Conservation (phyloP, 1,139 yeast genomes). For the Suhomyces taliae region DNA sequence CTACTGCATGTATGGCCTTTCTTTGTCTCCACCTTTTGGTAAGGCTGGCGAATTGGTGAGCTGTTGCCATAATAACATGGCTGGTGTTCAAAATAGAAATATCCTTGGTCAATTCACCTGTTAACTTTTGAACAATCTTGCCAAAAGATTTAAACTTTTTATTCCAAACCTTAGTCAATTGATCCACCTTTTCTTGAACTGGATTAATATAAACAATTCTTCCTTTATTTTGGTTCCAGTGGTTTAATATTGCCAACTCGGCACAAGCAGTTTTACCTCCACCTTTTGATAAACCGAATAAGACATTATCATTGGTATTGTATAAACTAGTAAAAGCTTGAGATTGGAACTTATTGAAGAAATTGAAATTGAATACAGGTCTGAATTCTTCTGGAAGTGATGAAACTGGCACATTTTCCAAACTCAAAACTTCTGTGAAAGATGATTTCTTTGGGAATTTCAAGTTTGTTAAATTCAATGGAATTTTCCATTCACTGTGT, state of each 20-base stretch:
- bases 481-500: constrained; percentile 65
- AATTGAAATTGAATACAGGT: constrained; percentile 43
- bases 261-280: constrained; percentile 74
- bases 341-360: constrained; percentile 72
- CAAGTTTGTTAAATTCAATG: constrained; percentile 57
- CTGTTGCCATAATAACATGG: constrained; percentile 77
- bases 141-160: constrained; percentile 44
- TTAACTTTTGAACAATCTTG: constrained; percentile 54
- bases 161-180: constrained; percentile 50
- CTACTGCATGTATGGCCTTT: constrained; percentile 66
- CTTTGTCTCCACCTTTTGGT: constrained; percentile 83
- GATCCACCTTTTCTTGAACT: constrained; percentile 53
- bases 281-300: constrained; percentile 75
- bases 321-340: constrained; percentile 65
- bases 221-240: constrained; percentile 60
- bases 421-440: constrained; percentile 54
- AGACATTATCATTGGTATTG: constrained; percentile 55
- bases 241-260: constrained; percentile 68
- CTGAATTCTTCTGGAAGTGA: constrained; percentile 51
- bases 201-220: constrained; percentile 72
- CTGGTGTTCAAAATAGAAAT: constrained; percentile 52
- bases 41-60: constrained; percentile 68
- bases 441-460: constrained; percentile 69
- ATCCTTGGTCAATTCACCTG: constrained; percentile 62
- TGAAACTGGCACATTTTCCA: constrained; percentile 48